Percentiles rank a stretch among this genome's conserved stretches.
Conservation (phyloP, 2,329 filamentous ascomycete genomes). For the Conoideocrella luteorostrata region DNA sequence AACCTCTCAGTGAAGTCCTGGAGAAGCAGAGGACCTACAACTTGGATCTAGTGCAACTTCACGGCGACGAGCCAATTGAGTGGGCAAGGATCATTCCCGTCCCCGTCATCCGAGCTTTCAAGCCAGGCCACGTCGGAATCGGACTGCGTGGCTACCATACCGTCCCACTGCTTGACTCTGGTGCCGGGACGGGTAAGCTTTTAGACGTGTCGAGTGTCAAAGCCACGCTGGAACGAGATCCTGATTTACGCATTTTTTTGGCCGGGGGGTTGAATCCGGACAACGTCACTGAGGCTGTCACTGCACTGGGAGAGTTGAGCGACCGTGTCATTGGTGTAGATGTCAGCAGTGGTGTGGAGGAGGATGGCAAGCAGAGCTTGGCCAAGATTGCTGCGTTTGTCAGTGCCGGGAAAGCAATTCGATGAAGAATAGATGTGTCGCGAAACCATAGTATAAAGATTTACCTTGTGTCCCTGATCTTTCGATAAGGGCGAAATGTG, state of each 20-base stretch:
- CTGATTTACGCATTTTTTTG: conserved; percentile 67
- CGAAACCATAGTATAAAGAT: not conserved
- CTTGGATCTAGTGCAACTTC: conserved; percentile 86
- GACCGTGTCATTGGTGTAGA: conserved; percentile 75
- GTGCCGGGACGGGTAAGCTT: conserved; percentile 72
- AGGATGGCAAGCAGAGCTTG: conserved; percentile 70
- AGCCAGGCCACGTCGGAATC: conserved; percentile 66
- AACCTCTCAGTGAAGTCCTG: conserved; percentile 76
- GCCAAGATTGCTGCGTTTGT: conserved; percentile 79
- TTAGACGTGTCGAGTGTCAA: conserved; percentile 68
- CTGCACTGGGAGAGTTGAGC: conserved; percentile 52
- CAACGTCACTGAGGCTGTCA: conserved; percentile 66
- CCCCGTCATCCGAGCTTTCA: conserved; percentile 82
- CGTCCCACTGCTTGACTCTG: conserved; percentile 80
- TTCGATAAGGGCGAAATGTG: not conserved
- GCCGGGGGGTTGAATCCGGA: conserved; percentile 78
- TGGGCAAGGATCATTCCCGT: conserved; percentile 88
- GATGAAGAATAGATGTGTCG: conserved; percentile 27
- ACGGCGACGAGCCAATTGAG: conserved; percentile 86
- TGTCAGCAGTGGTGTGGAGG: conserved; percentile 90
- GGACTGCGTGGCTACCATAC: conserved; percentile 73
- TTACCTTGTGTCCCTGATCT: not conserved
- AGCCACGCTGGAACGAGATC: conserved; percentile 57
- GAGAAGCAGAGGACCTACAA: conserved; percentile 67
- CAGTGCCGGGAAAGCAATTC: conserved; percentile 59